Evolutionary conservation across 1,139 yeast species (phyloP), one percentile per base, ranked within the genome.

Genomic region (Suhomyces yuchorum): DNA sequence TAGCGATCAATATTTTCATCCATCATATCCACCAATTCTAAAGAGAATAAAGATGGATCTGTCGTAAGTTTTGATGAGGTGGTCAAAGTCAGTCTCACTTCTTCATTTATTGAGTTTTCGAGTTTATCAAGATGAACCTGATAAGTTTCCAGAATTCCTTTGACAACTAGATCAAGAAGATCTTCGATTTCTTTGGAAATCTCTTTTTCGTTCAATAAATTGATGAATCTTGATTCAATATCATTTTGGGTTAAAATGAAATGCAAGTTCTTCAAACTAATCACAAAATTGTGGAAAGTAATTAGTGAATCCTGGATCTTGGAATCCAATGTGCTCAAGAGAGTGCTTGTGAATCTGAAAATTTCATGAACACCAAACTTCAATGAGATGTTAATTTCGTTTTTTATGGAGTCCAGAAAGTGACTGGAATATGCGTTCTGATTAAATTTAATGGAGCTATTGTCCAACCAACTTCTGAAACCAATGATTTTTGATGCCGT

Each of bases 391-490:
- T 46, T 37, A 9, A 45, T 40, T 15, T 47, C 50, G 4, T 28
- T 36, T n/a, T 45, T 32, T 0, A 50, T 37, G 1, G 55, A 42
- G 4, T 44, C 40, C 5, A 50, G 48, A 17, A 49, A 23, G 11
- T 39, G 44, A 14, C 45, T 42, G 2, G 48, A 24, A 22, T 54
- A 53, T 1, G 44, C 45, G 2, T 51, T 46, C 11, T 52, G 55
- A 28, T 51, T 46, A 36, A 57, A 55, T 2, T 14, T 9, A 8
- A 50, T 38, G 0, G 18, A 37, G 4, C 56, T 59, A 22, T 51
- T 55, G 7, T 60, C 62, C 34, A 68, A 55, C 75, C 75, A 68
- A 46, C 62, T 54, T 38, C 60, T 60, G 48, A 62, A 66, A 2
- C 75, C 73, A 38, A 71, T 51, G 20, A 67, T 47, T 14, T 60